Evolutionary conservation across 768 basidiomycete genomes (phyloP).

Genomic region (Amylocystis lapponica): DNA sequence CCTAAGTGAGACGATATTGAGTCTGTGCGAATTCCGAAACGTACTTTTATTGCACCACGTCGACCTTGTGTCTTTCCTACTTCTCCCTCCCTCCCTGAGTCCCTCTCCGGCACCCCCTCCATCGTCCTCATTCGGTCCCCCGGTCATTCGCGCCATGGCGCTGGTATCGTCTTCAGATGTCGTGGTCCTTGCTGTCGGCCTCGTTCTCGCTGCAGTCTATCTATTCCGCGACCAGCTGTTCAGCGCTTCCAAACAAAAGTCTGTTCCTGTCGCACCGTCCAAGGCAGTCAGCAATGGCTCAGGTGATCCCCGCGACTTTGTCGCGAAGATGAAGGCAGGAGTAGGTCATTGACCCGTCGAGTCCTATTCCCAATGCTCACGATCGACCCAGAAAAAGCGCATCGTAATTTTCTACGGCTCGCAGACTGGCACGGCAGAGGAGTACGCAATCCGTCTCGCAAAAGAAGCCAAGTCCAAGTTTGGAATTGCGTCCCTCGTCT

Average conservation of each 20-base stretch:
- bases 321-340: constrained; percentile 89
- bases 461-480: constrained; percentile 98
- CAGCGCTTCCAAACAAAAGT: constrained; percentile 57
- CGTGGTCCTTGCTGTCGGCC: constrained; percentile 64
- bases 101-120: constrained; percentile 6
- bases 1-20: too few species aligned
- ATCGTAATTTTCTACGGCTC: constrained; percentile 97
- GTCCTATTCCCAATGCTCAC: constrained; percentile 8
- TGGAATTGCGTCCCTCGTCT: constrained; percentile 91
- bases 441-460: constrained; percentile 94
- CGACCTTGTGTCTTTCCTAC: not conserved
- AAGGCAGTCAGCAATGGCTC: constrained; percentile 48
- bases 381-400: constrained; percentile 76
- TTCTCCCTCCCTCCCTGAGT: constrained; percentile 9
- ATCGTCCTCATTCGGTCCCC: constrained; percentile 4
- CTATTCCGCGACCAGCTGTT: constrained; percentile 83
- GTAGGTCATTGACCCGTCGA: constrained; percentile 44
- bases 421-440: constrained; percentile 97
- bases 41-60: not conserved
- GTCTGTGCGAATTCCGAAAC: too few species aligned
- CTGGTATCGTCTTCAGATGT: constrained; percentile 65
- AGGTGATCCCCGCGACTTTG: constrained; percentile 90
- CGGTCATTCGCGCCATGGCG: constrained; percentile 39
- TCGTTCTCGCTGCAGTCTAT: constrained; percentile 70
- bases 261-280: constrained; percentile 37